phyloP scores from a whole-genome alignment of 768 basidiomycete species.

The Clathrus columnatus region DNA sequence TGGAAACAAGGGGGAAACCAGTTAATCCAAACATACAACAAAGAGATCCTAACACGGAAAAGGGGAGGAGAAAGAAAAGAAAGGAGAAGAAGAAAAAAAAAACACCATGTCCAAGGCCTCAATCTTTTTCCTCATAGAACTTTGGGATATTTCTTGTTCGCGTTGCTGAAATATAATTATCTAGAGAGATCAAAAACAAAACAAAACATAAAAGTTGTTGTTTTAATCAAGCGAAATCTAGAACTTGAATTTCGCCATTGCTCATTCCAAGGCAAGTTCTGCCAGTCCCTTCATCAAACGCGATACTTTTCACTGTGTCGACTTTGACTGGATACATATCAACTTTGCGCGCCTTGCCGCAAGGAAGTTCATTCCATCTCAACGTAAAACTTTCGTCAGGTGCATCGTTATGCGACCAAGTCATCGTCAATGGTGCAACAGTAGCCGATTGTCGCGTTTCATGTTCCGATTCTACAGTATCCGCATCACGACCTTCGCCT shows the following conservation, averaged over 20 bases:
- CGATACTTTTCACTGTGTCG: conserved; percentile 4
- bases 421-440: neutral
- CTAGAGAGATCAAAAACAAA: neutral
- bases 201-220: neutral
- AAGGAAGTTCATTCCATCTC: conserved; percentile 7
- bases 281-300: conserved; percentile 10
- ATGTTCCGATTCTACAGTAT: neutral
- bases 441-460: neutral
- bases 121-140: too few relatives aligned
- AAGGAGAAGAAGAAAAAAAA: too few relatives aligned
- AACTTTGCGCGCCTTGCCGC: conserved; percentile 9
- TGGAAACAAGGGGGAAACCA: neutral
- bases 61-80: neutral
- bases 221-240: conserved; percentile 5
- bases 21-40: too few relatives aligned
- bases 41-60: too few relatives aligned
- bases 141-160: too few relatives aligned
- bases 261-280: conserved; percentile 8
- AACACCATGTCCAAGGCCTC: too few relatives aligned
- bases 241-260: conserved; percentile 8
- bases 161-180: too few relatives aligned
- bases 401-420: neutral
- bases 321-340: conserved; percentile 4
- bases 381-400: neutral
- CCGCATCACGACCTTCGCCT: neutral